Base-by-base conservation (phyloP, 371 early-diverging fungal species). In the Globomyces sp. region DNA sequence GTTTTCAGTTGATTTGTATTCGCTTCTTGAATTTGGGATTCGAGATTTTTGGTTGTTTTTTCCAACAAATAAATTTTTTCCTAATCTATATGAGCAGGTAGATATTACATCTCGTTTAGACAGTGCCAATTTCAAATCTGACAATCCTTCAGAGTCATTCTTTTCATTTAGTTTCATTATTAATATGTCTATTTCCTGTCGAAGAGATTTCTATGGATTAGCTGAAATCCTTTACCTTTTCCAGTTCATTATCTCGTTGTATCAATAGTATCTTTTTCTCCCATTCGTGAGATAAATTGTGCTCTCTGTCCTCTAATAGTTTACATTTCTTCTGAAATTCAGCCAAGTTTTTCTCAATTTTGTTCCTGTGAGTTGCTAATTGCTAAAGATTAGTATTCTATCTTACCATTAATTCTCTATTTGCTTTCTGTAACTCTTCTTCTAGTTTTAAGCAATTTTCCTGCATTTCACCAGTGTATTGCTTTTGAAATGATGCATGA, bases 21-120 rank as follows among this genome's bases (percentile, higher is more conserved):
- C 8, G 68, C 61, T 3, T 77, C 76, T 10, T 69, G 53, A 39
- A 77, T 63, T 24, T 24, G 24, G 24, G 24, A 24, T 24, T 24
- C 24, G 24, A 24, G 24, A 24, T 24, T 24, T 24, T 24, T 24
- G 24, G 24, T 24, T 1, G 46, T 65, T 8, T 64, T 64, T n/a
- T 71, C 67, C 37, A 76, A 58, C 36, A 68, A 58, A 13, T 52
- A 24, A 10, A 76, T 71, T 67, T 72, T 66, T 13, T 70, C 68
- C 75, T 78, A 47, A 57, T n/a, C 34, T 41, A 9, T 34, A 24
- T 24, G 24, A 24, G 24, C 24, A 24, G 24, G 48, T 4, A 10
- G 1, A 5, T 41, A 68, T 53, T 48, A 74, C 74, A 50, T 78
- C 79, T 68, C 76, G 75, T 44, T 64, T 68, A 2, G 76, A 76